phyloP scores from a whole-genome alignment of 768 basidiomycete species.

The Termitomyces bulborhizus region DNA sequence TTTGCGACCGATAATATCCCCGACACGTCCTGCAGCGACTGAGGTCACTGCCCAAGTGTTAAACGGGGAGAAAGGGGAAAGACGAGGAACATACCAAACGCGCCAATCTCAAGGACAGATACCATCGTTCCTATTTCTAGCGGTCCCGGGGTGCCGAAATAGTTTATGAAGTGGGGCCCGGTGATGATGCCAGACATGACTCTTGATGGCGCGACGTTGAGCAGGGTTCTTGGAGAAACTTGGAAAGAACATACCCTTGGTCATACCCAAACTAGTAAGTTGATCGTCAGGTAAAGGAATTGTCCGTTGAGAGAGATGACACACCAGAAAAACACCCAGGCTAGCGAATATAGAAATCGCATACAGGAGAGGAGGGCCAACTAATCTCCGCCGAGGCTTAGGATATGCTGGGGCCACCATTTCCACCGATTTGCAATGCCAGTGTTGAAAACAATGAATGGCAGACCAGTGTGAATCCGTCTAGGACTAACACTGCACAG shows the following conservation, averaged over 20 bases:
- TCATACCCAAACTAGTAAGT: conserved; percentile 62
- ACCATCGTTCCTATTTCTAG: conserved; percentile 81
- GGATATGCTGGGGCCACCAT: conserved; percentile 22
- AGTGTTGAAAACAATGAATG: background rate
- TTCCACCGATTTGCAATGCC: background rate
- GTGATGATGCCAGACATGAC: conserved; percentile 87
- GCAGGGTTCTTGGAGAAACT: background rate
- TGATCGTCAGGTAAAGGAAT: conserved; percentile 3
- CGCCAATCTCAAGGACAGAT: conserved; percentile 84
- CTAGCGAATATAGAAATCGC: conserved; percentile 70
- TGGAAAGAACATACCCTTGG: conserved; percentile 48
- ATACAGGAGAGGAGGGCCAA: conserved; percentile 65
- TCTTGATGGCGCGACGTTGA: conserved; percentile 24
- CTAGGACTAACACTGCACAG: background rate
- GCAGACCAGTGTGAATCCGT: background rate
- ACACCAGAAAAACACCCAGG: conserved; percentile 69
- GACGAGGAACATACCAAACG: conserved; percentile 49
- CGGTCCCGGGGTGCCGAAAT: conserved; percentile 65
- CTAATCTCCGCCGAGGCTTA: conserved; percentile 42
- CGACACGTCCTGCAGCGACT: conserved; percentile 83
- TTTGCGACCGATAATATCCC: conserved; percentile 80
- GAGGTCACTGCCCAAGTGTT: conserved; percentile 63
- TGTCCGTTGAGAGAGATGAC: conserved; percentile 18
- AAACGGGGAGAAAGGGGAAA: background rate
- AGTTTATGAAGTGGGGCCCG: conserved; percentile 70